Percentiles rank a stretch among this genome's conserved stretches.
Conservation (phyloP, 2,329 filamentous ascomycete genomes). For the Fonsecaea nubica region DNA sequence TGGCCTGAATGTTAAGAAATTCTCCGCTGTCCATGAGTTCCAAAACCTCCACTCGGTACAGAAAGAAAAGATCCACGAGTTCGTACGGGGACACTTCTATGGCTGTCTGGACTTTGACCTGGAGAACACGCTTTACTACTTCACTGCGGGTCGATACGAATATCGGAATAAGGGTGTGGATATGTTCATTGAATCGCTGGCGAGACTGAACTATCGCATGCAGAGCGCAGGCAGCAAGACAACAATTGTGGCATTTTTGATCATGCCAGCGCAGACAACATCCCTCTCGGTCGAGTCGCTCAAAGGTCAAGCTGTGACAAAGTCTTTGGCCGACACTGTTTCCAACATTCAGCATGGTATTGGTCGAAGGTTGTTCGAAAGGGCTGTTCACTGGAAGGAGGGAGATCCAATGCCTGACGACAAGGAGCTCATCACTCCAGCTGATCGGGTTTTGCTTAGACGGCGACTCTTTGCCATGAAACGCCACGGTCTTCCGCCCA, state of each 20-base stretch:
- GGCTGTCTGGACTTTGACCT: slow-evolving; percentile 97
- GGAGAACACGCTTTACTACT: slow-evolving; percentile 96
- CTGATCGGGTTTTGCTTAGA: slow-evolving; percentile 90
- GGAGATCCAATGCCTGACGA: slow-evolving; percentile 92
- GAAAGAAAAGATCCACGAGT: slow-evolving; percentile 98
- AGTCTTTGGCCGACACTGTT: slow-evolving; percentile 90
- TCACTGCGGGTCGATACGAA: slow-evolving; percentile 95
- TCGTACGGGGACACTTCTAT: slow-evolving; percentile 97
- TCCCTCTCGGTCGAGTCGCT: slow-evolving; percentile 94
- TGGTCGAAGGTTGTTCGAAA: slow-evolving; percentile 91
- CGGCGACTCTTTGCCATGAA: slow-evolving; percentile 97
- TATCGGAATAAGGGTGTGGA: slow-evolving; percentile 98
- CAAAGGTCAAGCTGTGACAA: slow-evolving; percentile 96
- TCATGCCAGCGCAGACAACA: slow-evolving; percentile 96
- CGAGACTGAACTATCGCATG: slow-evolving; percentile 89
- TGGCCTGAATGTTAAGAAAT: slow-evolving; percentile 97
- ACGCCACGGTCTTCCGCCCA: slow-evolving; percentile 83
- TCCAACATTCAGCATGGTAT: slow-evolving; percentile 92
- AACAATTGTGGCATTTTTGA: slow-evolving; percentile 96
- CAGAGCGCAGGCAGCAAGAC: slow-evolving; percentile 85
- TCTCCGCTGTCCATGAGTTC: slow-evolving; percentile 97
- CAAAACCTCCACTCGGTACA: slow-evolving; percentile 96
- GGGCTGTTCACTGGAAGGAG: slow-evolving; percentile 93
- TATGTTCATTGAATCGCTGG: slow-evolving; percentile 98
- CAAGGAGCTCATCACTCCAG: slow-evolving; percentile 90